Conservation (phyloP, 805 yeast genomes). For the Cyberlindnera amylophila region DNA sequence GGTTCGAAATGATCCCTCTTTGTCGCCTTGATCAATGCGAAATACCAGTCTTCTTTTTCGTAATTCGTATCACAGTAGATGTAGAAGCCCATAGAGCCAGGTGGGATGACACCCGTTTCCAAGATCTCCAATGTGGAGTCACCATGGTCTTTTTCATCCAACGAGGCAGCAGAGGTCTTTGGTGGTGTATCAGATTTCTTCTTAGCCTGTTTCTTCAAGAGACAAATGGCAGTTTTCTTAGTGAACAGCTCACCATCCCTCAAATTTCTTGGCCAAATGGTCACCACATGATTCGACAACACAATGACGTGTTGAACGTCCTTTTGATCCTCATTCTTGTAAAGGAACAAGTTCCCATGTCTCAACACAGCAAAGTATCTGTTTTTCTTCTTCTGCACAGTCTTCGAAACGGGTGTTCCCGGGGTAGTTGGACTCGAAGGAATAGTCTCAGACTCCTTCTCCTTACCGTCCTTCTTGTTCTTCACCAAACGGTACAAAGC, state of each 20-base stretch:
- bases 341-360: conserved; percentile 87
- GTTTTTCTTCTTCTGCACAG: conserved; percentile 45
- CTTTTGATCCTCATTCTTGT: conserved; percentile 60
- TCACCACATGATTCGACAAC: conserved; percentile 62
- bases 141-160: conserved; percentile 5
- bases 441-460: conserved; percentile 2
- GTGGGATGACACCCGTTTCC: conserved; percentile 25
- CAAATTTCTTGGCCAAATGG: conserved; percentile 80
- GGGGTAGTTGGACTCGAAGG: conserved; percentile 10
- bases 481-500: conserved; percentile 56
- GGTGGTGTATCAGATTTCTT: conserved; percentile 31
- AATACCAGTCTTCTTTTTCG: conserved; percentile 93
- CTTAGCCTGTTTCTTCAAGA: conserved; percentile 46
- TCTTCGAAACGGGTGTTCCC: conserved; percentile 20
- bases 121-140: conserved; percentile 24
- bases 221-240: conserved; percentile 73
- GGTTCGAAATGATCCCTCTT: conserved; percentile 35
- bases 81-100: conserved; percentile 43
- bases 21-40: conserved; percentile 75
- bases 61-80: conserved; percentile 73
- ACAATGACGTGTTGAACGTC: conserved; percentile 78
- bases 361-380: conserved; percentile 67
- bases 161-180: conserved; percentile 28
- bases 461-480: conserved; percentile 14
- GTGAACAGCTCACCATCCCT: conserved; percentile 79